These are phyloP conservation scores for Annulohypoxylon nitens DNA, from an alignment of 495 filamentous ascomycete species.

Conservation along the genomic window DNA sequence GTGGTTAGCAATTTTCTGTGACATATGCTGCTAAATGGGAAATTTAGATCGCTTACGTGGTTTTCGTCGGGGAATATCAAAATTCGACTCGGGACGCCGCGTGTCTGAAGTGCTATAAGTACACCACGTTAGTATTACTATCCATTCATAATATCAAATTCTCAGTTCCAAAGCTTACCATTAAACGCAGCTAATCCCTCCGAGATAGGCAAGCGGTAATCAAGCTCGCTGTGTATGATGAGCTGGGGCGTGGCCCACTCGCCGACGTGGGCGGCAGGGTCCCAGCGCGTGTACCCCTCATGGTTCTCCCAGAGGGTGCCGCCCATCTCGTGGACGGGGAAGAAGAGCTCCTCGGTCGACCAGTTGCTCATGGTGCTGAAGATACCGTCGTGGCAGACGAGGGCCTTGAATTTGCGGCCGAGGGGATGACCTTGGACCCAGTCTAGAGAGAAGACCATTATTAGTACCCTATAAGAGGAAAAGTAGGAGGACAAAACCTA, in stretches of 20 bases:
- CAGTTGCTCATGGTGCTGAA: constrained; percentile 83
- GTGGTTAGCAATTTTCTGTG: constrained; percentile 25
- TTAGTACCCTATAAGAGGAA: constrained; percentile 37
- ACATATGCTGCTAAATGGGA: not conserved
- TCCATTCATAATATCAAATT: not conserved
- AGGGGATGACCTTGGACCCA: constrained; percentile 79
- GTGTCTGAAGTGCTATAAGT: constrained; percentile 74
- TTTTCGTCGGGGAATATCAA: constrained; percentile 88
- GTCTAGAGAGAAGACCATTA: constrained; percentile 54
- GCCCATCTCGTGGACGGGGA: constrained; percentile 84
- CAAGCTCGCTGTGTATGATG: constrained; percentile 91
- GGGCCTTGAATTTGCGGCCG: constrained; percentile 85
- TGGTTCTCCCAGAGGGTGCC: constrained; percentile 81
- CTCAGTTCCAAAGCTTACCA: constrained; percentile 22
- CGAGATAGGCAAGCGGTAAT: constrained; percentile 86
- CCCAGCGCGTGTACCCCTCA: constrained; percentile 83
- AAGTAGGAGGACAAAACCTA: constrained; percentile 35
- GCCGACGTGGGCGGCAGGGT: constrained; percentile 74
- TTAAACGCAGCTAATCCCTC: constrained; percentile 93
- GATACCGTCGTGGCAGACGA: constrained; percentile 92
- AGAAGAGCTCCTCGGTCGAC: constrained; percentile 88
- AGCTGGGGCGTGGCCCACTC: constrained; percentile 88
- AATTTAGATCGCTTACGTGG: constrained; percentile 59
- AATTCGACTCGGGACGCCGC: constrained; percentile 76
- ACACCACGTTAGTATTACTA: constrained; percentile 1